phyloP scores from a whole-genome alignment of 345 rosid species.

The Acer campestre region DNA sequence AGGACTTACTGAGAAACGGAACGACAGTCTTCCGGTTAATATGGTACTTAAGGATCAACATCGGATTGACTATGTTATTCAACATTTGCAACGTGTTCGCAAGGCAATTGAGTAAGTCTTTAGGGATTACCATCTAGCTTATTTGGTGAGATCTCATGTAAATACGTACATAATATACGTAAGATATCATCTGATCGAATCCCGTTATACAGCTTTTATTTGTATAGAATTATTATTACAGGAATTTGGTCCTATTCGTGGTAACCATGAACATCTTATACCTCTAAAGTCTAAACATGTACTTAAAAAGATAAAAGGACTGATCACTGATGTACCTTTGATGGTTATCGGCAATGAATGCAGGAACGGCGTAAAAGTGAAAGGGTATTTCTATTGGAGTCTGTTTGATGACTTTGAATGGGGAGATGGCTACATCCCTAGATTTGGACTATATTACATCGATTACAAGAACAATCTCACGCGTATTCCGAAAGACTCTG shows the following conservation, averaged over 20 bases:
- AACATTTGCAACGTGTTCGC: constrained; percentile 30
- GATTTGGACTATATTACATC: constrained; percentile 64
- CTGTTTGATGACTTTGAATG: constrained; percentile 64
- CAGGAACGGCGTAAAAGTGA: constrained; percentile 51
- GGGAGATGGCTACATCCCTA: constrained; percentile 35
- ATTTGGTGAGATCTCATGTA: too few relatives aligned
- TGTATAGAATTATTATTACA: too few relatives aligned
- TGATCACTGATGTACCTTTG: neutral
- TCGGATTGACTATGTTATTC: constrained; percentile 32
- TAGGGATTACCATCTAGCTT: too few relatives aligned
- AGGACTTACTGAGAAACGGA: constrained; percentile 31
- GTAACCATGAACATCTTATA: too few relatives aligned
- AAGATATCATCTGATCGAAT: too few relatives aligned
- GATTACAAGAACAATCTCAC: constrained; percentile 50
- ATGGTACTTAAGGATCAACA: constrained; percentile 27
- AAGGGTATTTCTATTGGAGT: constrained; percentile 67
- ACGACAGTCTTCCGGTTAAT: neutral
- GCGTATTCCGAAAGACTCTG: constrained; percentile 59
- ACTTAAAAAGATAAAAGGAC: too few relatives aligned
- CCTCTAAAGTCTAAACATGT: too few relatives aligned
- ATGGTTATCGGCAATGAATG: neutral
- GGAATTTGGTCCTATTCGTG: too few relatives aligned
- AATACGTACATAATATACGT: too few relatives aligned
- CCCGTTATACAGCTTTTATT: too few relatives aligned
- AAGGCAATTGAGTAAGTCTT: constrained; percentile 31